Evolutionary conservation across 164 flowering plant species (phyloP), one percentile per base, ranked within the genome.

Genomic region (Nymphaea thermarum): DNA sequence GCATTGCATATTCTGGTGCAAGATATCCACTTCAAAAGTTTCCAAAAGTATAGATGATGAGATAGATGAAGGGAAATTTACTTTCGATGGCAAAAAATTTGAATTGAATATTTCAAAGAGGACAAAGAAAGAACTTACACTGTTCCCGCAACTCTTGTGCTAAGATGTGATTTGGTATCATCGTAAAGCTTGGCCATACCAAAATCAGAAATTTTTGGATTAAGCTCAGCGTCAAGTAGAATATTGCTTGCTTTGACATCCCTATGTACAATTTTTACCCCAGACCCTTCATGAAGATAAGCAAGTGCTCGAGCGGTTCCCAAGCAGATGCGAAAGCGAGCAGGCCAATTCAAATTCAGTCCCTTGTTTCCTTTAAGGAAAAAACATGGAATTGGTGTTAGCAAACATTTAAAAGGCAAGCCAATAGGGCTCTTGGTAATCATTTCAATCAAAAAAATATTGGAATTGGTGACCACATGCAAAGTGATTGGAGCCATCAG

Each of bases 191-290:
- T 86, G 65, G 90, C 94, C 81, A 85, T 75, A 47, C 89, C 88
- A 75, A 86, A 85, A 71, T 86, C 91, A 14, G 88, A 88, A 45
- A 86, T 83, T 72, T 86, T 88, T 42, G 88, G 85, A 66, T 65
- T 66, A 51, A 88, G 82, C 45, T 85, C 76, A 41, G 81, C 43
- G 65, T 88, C 90, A 3, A 87, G 87, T 44, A 90, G 78, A 72
- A 87, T 85, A 70, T 90, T 90, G 67, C 93, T 86, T n/a, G 96
- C 85, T 74, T 87, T 90, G 44, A 90, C 86, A 76, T 87, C 96
- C 68, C 96, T 75, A 66, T 87, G 96, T 7, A 90, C 85, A 65
- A 90, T 85, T 41, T 88, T 72, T 41, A 79, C 64, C 63, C 87
- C 73, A 15, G 93, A 87, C 63, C 87, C 93, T 71, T 87, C 91